Evolutionary conservation across 495 filamentous ascomycete genomes (phyloP).

Genomic region (Hyaloscypha hepaticicola): DNA sequence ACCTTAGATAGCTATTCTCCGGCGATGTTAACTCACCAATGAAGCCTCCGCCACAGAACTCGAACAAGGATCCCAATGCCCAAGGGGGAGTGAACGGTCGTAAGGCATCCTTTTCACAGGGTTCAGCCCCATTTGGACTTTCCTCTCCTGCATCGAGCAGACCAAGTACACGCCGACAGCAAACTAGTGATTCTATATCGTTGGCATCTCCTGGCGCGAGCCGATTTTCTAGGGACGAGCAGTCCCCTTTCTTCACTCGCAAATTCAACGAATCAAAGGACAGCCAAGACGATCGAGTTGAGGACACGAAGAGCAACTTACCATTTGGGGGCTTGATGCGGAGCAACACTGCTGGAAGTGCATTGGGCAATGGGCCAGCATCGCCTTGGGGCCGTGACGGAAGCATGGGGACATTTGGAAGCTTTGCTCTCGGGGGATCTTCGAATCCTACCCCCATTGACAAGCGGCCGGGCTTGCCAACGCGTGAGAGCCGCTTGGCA

Average conservation of each 20-base stretch:
- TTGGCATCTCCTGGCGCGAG: conserved; percentile 50
- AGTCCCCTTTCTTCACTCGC: conserved; percentile 62
- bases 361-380: conserved; percentile 36
- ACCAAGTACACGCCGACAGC: conserved; percentile 74
- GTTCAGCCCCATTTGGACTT: conserved; percentile 44
- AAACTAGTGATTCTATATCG: conserved; percentile 80
- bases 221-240: conserved; percentile 49
- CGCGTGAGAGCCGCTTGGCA: conserved; percentile 81
- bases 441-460: conserved; percentile 55
- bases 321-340: conserved; percentile 67
- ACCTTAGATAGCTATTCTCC: conserved; percentile 61
- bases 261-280: conserved; percentile 73
- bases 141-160: conserved; percentile 66
- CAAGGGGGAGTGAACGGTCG: conserved; percentile 57
- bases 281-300: conserved; percentile 44
- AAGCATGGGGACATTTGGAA: conserved; percentile 84
- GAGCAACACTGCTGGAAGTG: conserved; percentile 58
- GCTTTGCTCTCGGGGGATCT: conserved; percentile 58
- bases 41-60: conserved; percentile 74
- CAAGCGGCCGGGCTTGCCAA: conserved; percentile 66
- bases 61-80: conserved; percentile 65
- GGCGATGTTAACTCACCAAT: conserved; percentile 89
- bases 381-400: conserved; percentile 74
- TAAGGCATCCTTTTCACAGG: conserved; percentile 71
- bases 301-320: conserved; percentile 49